These are phyloP conservation scores for Haplographium delicatum DNA, from an alignment of 495 filamentous ascomycete genomes.

Conservation along the genomic window DNA sequence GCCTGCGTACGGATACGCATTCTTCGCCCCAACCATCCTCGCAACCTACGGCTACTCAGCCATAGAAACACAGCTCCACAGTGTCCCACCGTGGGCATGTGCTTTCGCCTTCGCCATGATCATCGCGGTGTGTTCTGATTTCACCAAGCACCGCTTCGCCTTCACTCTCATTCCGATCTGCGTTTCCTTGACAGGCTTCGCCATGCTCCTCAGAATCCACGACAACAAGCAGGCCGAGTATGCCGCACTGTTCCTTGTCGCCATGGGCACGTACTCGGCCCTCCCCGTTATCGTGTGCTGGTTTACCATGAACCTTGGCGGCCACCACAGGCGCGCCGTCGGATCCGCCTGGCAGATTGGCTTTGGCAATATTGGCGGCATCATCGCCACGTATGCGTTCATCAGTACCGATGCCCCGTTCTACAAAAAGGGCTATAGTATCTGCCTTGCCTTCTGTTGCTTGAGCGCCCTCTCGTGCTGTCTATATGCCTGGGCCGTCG, in stretches of 20 bases:
- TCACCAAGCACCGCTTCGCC: conserved; percentile 63
- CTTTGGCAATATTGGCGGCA: conserved; percentile 92
- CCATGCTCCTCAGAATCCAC: conserved; percentile 64
- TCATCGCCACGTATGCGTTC: conserved; percentile 85
- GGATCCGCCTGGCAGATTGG: conserved; percentile 87
- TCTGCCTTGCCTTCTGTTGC: conserved; percentile 70
- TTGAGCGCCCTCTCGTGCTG: conserved; percentile 57
- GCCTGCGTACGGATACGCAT: conserved; percentile 67
- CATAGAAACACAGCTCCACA: conserved; percentile 73
- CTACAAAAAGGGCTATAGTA: conserved; percentile 70
- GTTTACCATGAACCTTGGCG: conserved; percentile 90
- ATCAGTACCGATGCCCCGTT: conserved; percentile 61
- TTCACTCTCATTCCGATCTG: conserved; percentile 63
- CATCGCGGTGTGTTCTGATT: conserved; percentile 66
- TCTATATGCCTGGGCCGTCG: conserved; percentile 55
- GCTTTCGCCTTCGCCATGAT: conserved; percentile 72
- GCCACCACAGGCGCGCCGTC: conserved; percentile 77
- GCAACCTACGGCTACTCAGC: conserved; percentile 56
- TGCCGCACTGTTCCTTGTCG: conserved; percentile 67
- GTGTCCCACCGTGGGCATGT: conserved; percentile 82
- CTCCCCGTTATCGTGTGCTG: conserved; percentile 87
- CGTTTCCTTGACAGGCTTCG: conserved; percentile 65
- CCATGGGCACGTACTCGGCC: conserved; percentile 58
- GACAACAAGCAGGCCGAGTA: conserved; percentile 58
- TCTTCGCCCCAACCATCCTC: conserved; percentile 77